These are phyloP conservation scores for Rhizomucor miehei DNA, from an alignment of 371 early-diverging fungal species.

Conservation along the genomic window DNA sequence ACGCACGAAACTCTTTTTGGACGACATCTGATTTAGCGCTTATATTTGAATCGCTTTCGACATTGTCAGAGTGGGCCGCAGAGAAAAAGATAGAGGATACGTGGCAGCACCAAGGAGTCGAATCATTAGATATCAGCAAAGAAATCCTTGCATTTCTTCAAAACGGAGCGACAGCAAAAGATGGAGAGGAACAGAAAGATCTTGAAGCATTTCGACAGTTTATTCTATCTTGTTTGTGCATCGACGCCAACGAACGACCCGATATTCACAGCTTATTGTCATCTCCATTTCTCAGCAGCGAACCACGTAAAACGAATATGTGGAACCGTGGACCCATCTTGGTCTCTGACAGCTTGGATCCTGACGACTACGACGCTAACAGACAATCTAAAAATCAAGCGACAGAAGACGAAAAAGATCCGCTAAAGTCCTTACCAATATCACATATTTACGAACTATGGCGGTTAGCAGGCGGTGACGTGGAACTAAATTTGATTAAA, in stretches of 20 bases:
- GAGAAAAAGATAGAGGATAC: slow-evolving; percentile 10
- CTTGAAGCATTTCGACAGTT: slow-evolving; percentile 20
- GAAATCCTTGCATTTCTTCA: slow-evolving; percentile 31
- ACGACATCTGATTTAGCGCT: slow-evolving; percentile 41
- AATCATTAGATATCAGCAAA: slow-evolving; percentile 36
- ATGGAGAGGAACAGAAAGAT: slow-evolving; percentile 10
- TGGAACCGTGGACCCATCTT: slow-evolving; percentile 41
- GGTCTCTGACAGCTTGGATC: slow-evolving; percentile 30
- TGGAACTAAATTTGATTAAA: slow-evolving; percentile 56
- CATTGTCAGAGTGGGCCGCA: slow-evolving; percentile 29
- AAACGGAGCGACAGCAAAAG: slow-evolving; percentile 1
- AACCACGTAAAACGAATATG: background rate
- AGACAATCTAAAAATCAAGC: background rate
- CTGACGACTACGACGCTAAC: slow-evolving; percentile 17
- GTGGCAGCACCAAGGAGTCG: slow-evolving; percentile 33
- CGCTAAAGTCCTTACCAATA: slow-evolving; percentile 22
- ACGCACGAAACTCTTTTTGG: slow-evolving; percentile 58
- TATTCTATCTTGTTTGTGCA: slow-evolving; percentile 23
- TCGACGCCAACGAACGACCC: slow-evolving; percentile 14
- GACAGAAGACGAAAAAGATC: background rate
- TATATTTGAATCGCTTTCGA: slow-evolving; percentile 39
- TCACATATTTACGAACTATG: slow-evolving; percentile 60
- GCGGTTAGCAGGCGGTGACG: slow-evolving; percentile 68
- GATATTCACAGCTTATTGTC: slow-evolving; percentile 16
- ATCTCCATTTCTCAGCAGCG: slow-evolving; percentile 16